phyloP scores from a whole-genome alignment of 1,284 basidiomycete genomes.

The Sphagnurus paluster region DNA sequence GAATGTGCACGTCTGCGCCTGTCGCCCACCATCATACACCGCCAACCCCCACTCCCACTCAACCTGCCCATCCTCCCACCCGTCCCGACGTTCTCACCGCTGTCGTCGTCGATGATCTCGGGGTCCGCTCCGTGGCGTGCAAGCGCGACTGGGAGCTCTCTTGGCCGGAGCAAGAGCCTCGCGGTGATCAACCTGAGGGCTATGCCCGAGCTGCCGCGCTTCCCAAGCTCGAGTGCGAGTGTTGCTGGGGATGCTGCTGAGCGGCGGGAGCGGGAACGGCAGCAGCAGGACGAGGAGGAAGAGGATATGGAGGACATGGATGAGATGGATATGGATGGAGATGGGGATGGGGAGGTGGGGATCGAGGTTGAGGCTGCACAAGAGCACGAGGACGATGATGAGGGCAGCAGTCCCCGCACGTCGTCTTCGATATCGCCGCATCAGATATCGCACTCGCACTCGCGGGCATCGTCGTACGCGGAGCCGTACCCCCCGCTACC shows the following conservation, averaged over 20 bases:
- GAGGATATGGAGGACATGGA: constrained; percentile 10
- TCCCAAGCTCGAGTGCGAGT: too few relatives aligned
- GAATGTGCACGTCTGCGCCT: constrained; percentile 38
- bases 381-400: constrained; percentile 13
- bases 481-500: too few relatives aligned
- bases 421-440: not conserved
- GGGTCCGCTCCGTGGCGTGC: constrained; percentile 19
- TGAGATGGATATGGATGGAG: constrained; percentile 8
- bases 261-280: constrained; percentile 27
- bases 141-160: too few relatives aligned
- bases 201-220: constrained; percentile 37
- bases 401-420: constrained; percentile 2
- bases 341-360: constrained; percentile 1
- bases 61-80: constrained; percentile 48
- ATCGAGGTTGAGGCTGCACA: constrained; percentile 13
- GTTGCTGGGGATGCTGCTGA: constrained; percentile 24
- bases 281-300: constrained; percentile 28
- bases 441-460: constrained; percentile 1
- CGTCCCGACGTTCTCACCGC: constrained; percentile 8
- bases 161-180: not conserved
- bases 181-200: constrained; percentile 20
- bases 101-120: constrained; percentile 3
- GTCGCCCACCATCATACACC: constrained; percentile 49
- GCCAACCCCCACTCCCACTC: constrained; percentile 49
- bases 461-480: constrained; percentile 24